Percentiles rank a stretch among this genome's conserved stretches.
phyloP scores from a whole-genome alignment of 202 grass and related monocot species.

The Bolboschoenoplectus hybrid region DNA sequence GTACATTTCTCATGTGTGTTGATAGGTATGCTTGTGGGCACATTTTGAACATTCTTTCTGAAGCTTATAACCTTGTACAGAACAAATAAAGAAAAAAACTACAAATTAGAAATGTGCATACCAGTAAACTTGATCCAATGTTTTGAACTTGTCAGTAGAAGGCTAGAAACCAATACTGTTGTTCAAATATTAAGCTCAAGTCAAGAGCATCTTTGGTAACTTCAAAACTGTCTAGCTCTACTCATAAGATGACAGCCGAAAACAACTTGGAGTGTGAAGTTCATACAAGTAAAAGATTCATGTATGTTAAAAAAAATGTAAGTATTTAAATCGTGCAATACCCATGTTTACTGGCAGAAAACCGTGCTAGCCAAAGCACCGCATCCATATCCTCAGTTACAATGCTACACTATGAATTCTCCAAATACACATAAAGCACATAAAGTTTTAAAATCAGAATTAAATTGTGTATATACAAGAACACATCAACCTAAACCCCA shows the following conservation, averaged over 20 bases:
- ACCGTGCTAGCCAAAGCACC: neutral
- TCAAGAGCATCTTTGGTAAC: neutral
- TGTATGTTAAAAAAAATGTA: neutral
- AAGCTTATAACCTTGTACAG: no score
- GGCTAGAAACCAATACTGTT: neutral
- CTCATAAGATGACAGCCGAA: neutral
- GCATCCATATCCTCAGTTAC: neutral
- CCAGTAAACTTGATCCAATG: neutral
- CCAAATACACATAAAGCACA: neutral
- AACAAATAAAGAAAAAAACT: no score
- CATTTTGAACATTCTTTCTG: no score
- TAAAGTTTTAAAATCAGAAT: constrained; percentile 1
- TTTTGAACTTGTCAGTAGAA: neutral
- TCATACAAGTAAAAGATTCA: neutral
- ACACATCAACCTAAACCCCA: constrained; percentile 2
- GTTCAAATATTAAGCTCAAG: neutral
- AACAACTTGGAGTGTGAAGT: neutral
- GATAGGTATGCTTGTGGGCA: no score
- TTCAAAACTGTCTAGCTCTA: neutral
- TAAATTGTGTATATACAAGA: constrained; percentile 32
- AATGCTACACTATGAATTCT: neutral
- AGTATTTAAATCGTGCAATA: neutral
- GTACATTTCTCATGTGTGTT: no score
- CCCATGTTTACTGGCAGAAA: neutral
- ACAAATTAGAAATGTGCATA: neutral